Base-by-base conservation (phyloP, 1,284 basidiomycete genomes). In the Pyrrhoderma lamaoense region DNA sequence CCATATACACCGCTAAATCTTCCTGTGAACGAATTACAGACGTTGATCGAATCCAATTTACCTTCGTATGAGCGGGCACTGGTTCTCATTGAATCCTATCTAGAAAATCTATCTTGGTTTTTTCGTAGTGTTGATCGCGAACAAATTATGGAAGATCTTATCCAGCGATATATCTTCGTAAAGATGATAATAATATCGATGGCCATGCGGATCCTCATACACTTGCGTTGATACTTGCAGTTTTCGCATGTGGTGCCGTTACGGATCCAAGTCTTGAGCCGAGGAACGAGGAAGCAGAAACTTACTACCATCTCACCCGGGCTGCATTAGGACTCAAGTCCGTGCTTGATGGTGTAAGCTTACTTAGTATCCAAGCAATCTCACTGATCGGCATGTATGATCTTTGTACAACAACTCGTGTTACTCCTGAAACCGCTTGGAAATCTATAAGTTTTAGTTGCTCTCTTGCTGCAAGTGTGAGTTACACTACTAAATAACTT, bases 391-490 rank as follows among this genome's bases (percentile, higher is more conserved):
- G 50, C 8, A 11, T 45, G 16, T 56, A 52, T 27, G 36, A 49
- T 16, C 13, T 52, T 13, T 40, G 27, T 21, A 44, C 50, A 4
- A 46, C 45, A 16, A 45, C 50, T 13, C 44, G 40, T 21, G 9
- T 25, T n/a, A 42, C 25, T 4, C 27, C 46, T 22, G 54, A 56
- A 19, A 36, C 54, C 14, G 53, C 62, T 7, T 65, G 62, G 62
- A 58, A 61, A 5, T 51, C 62, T 21, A 51, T 63, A 18, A 59
- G 57, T 18, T 47, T 64, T 11, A 53, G 59, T 0, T 54, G 58
- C 8, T 59, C 62, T 37, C 51, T 65, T 9, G 57, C 60, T 4
- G 59, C 59, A 39, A 61, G 59, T 43, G 63, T 65, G 43, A 48
- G 63, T 61, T 16, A 19, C 8, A 21, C 3, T 46, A 16, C 47